These are phyloP conservation scores for Fonsecaea nubica DNA, from an alignment of 2,329 filamentous ascomycete genomes.

Conservation along the genomic window DNA sequence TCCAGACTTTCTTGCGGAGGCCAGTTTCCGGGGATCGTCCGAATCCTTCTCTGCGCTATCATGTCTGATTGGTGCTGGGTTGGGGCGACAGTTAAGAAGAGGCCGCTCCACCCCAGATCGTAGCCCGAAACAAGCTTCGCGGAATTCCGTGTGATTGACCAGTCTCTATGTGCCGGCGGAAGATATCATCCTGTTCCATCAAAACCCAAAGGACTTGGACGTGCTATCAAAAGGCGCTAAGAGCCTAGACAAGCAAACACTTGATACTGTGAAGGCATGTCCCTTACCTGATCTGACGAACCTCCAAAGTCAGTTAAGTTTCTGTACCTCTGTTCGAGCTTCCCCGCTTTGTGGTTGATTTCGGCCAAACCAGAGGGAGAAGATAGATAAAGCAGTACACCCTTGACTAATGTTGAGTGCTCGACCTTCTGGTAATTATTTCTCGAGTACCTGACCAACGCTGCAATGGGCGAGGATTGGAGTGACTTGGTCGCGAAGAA, in stretches of 20 bases:
- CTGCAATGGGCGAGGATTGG: constrained; percentile 28
- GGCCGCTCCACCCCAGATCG: not conserved
- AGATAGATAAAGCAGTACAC: not conserved
- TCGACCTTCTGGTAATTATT: not conserved
- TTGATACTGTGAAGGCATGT: not conserved
- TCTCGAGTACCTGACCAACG: not conserved
- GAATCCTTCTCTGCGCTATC: constrained; percentile 10
- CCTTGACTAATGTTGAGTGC: not conserved
- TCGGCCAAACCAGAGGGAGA: not conserved
- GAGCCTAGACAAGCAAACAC: not conserved
- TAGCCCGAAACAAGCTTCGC: constrained; percentile 15
- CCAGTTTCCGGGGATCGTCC: not conserved
- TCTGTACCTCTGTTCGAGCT: not conserved
- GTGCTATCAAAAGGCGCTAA: not conserved
- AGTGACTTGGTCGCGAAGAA: constrained; percentile 28
- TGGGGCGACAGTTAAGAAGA: not conserved
- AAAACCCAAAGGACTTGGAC: not conserved
- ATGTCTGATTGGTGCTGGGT: constrained; percentile 17
- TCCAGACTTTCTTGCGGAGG: not conserved
- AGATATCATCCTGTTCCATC: not conserved
- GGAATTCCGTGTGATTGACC: constrained; percentile 24
- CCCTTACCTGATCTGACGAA: constrained; percentile 4
- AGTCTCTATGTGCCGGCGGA: not conserved
- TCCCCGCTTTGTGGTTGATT: not conserved
- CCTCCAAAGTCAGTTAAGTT: not conserved